Percentiles rank a stretch among this genome's conserved stretches.
phyloP scores from a whole-genome alignment of 2,329 filamentous ascomycete genomes.

The Calonectria fujianensis region DNA sequence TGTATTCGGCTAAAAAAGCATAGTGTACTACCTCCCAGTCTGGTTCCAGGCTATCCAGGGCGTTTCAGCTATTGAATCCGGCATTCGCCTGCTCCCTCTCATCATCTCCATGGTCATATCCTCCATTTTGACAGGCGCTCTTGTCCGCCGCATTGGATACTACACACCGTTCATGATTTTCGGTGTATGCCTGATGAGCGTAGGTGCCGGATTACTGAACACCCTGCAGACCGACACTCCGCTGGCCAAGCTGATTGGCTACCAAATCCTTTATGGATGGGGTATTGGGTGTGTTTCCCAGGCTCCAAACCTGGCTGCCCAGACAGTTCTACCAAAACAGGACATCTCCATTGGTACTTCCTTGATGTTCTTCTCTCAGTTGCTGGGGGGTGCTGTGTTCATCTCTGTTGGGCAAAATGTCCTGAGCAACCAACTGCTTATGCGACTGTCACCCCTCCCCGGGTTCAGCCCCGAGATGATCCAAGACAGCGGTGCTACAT shows the following conservation, averaged over 20 bases:
- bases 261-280: conserved; percentile 63
- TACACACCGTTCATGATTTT: conserved; percentile 64
- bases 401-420: conserved; percentile 71
- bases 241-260: conserved; percentile 53
- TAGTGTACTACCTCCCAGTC: conserved; percentile 68
- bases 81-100: conserved; percentile 56
- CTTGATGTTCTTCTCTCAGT: conserved; percentile 67
- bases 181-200: conserved; percentile 56
- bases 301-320: conserved; percentile 66
- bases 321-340: conserved; percentile 64
- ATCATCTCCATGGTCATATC: conserved; percentile 54
- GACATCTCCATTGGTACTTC: conserved; percentile 69
- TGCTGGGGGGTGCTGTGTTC: conserved; percentile 68
- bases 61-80: conserved; percentile 54
- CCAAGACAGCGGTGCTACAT: conserved; percentile 37
- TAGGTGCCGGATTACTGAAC: conserved; percentile 65
- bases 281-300: conserved; percentile 66
- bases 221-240: conserved; percentile 56
- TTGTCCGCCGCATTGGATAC: conserved; percentile 60
- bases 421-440: conserved; percentile 67
- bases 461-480: conserved; percentile 35
- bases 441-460: conserved; percentile 29
- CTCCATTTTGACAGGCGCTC: conserved; percentile 52
- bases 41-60: conserved; percentile 71
- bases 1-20: background rate